Conservation (phyloP, 257 asterid genomes). For the Verbena officinalis region DNA sequence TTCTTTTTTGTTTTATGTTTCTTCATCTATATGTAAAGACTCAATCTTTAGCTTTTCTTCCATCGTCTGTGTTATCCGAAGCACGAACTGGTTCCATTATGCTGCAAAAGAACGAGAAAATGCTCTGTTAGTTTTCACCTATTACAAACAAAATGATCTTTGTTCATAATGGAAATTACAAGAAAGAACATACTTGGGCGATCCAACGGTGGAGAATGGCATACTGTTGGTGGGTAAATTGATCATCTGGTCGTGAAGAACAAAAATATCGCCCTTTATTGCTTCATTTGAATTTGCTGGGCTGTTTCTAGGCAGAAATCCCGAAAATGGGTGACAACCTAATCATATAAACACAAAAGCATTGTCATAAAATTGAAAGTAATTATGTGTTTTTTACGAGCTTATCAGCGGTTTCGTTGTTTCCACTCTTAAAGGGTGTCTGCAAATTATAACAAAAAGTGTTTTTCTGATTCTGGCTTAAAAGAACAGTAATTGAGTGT, state of each 20-base stretch:
- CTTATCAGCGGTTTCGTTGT: too few species aligned
- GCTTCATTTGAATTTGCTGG: conserved; percentile 17
- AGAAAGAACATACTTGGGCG: conserved; percentile 38
- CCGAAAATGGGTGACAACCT: conserved; percentile 45
- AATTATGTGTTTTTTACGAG: too few species aligned
- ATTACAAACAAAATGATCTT: neutral
- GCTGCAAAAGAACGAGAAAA: conserved; percentile 27
- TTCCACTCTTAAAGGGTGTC: too few species aligned
- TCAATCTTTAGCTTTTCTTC: conserved; percentile 21
- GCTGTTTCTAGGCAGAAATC: conserved; percentile 25
- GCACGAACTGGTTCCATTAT: conserved; percentile 20
- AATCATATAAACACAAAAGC: neutral
- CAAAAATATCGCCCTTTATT: neutral
- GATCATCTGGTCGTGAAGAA: neutral
- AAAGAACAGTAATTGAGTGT: too few species aligned
- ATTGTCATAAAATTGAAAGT: too few species aligned
- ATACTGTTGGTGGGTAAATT: conserved; percentile 1
- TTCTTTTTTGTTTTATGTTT: neutral
- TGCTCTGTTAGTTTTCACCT: neutral
- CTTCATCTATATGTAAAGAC: too few species aligned
- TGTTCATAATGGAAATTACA: neutral
- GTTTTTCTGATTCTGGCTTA: too few species aligned
- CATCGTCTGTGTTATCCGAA: conserved; percentile 22
- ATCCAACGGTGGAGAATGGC: conserved; percentile 22
- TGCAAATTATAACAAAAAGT: too few species aligned